phyloP scores from a whole-genome alignment of 345 rosid species.

The Gossypium turneri region DNA sequence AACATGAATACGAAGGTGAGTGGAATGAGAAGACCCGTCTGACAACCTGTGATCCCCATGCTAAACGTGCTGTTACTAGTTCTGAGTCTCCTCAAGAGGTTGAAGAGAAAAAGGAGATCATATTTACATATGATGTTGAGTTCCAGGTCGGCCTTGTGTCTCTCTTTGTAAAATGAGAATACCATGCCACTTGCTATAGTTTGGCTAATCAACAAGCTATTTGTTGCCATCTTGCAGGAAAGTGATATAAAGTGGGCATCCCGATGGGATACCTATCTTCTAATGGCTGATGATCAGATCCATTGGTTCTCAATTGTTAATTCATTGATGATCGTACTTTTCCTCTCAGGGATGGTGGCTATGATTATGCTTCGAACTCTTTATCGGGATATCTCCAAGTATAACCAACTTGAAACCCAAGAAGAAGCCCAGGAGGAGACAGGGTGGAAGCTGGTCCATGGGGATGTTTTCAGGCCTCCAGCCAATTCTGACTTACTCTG shows the following conservation, averaged over 20 bases:
- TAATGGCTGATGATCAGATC: slow-evolving; percentile 92
- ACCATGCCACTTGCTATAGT: not conserved
- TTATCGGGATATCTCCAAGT: slow-evolving; percentile 84
- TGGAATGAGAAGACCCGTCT: slow-evolving; percentile 68
- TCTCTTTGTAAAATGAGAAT: not conserved
- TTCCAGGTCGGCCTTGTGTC: slow-evolving; percentile 49
- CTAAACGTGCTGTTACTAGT: slow-evolving; percentile 64
- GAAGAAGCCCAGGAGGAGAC: slow-evolving; percentile 95
- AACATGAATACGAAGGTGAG: slow-evolving; percentile 68
- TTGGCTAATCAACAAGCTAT: not conserved
- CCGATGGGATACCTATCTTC: slow-evolving; percentile 88
- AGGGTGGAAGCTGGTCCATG: slow-evolving; percentile 92
- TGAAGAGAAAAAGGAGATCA: slow-evolving; percentile 62
- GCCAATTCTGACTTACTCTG: slow-evolving; percentile 66
- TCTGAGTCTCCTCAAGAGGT: slow-evolving; percentile 86
- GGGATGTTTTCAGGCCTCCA: slow-evolving; percentile 91
- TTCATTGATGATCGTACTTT: slow-evolving; percentile 89
- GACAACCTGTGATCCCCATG: slow-evolving; percentile 84
- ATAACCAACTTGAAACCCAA: slow-evolving; percentile 91
- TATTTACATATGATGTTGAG: slow-evolving; percentile 84
- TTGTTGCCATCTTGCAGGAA: slow-evolving; percentile 39
- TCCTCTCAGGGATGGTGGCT: slow-evolving; percentile 97
- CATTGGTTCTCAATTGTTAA: slow-evolving; percentile 95
- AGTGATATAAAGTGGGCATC: slow-evolving; percentile 96
- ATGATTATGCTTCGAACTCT: slow-evolving; percentile 96